These are phyloP conservation scores for Podospora conica DNA, from an alignment of 495 filamentous ascomycete genomes.

Conservation along the genomic window DNA sequence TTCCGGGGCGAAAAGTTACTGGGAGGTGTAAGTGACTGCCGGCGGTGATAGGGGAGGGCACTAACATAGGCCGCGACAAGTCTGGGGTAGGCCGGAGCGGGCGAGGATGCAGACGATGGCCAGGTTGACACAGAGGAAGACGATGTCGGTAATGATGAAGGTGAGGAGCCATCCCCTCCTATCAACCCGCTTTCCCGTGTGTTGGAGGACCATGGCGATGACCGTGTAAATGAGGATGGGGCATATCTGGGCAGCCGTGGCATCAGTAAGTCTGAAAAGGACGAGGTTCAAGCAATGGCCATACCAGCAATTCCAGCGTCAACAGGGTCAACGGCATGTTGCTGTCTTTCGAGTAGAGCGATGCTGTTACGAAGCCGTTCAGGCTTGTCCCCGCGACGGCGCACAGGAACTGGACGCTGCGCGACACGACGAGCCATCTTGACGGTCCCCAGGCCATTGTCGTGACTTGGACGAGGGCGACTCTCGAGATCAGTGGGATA, in stretches of 20 bases:
- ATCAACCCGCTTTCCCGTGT: conserved; percentile 23
- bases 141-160: conserved; percentile 27
- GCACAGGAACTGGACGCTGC: conserved; percentile 27
- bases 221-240: conserved; percentile 30
- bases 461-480: no score
- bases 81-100: conserved; percentile 27
- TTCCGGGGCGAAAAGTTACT: conserved; percentile 11
- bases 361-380: conserved; percentile 35
- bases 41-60: neutral
- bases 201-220: conserved; percentile 28
- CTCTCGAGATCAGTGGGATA: neutral
- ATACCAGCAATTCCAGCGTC: conserved; percentile 34
- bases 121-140: conserved; percentile 24
- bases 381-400: conserved; percentile 24
- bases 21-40: neutral
- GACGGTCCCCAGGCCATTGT: conserved; percentile 29
- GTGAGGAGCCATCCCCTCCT: conserved; percentile 20
- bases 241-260: conserved; percentile 21
- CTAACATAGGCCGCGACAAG: conserved; percentile 33
- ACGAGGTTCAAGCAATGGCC: conserved; percentile 3
- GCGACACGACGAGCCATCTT: conserved; percentile 30
- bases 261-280: conserved; percentile 4
- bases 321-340: conserved; percentile 26
- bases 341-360: conserved; percentile 21
- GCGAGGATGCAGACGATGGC: conserved; percentile 31